phyloP scores from a whole-genome alignment of 176 grass and related monocot species.

The Coix lacrymajobi region DNA sequence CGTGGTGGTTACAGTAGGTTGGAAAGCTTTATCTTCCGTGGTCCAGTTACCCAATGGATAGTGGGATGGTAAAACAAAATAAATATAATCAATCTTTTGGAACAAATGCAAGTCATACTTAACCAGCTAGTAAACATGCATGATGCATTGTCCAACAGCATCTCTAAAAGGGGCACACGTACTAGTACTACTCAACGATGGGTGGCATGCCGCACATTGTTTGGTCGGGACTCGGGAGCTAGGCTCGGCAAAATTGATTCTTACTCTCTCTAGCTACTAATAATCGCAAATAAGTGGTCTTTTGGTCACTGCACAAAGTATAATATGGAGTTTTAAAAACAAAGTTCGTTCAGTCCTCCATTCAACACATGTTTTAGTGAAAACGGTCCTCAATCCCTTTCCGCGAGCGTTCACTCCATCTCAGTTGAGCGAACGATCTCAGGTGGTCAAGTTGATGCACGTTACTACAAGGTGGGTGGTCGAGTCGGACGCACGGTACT shows the following conservation, averaged over 20 bases:
- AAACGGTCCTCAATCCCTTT: too few relatives aligned
- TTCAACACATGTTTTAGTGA: too few relatives aligned
- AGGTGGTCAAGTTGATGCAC: too few relatives aligned
- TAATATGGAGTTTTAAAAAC: not conserved
- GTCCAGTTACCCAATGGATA: not conserved
- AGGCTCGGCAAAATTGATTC: not conserved
- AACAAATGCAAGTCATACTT: not conserved
- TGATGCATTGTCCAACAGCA: not conserved
- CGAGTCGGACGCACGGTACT: too few relatives aligned
- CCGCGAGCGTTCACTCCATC: too few relatives aligned
- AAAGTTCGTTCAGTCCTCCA: too few relatives aligned
- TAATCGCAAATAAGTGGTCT: not conserved
- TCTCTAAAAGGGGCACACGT: not conserved
- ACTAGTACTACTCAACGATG: not conserved
- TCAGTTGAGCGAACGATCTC: too few relatives aligned
- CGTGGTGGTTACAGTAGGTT: not conserved
- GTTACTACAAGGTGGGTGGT: too few relatives aligned
- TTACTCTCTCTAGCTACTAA: too few relatives aligned
- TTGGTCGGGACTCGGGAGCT: not conserved
- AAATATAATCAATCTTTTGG: not conserved
- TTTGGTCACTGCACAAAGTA: not conserved
- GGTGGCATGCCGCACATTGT: not conserved
- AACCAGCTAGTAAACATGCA: not conserved
- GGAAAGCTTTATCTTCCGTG: not conserved
- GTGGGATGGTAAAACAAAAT: not conserved